phyloP scores from a whole-genome alignment of 2,329 filamentous ascomycete genomes.

The Colletotrichum aenigma region DNA sequence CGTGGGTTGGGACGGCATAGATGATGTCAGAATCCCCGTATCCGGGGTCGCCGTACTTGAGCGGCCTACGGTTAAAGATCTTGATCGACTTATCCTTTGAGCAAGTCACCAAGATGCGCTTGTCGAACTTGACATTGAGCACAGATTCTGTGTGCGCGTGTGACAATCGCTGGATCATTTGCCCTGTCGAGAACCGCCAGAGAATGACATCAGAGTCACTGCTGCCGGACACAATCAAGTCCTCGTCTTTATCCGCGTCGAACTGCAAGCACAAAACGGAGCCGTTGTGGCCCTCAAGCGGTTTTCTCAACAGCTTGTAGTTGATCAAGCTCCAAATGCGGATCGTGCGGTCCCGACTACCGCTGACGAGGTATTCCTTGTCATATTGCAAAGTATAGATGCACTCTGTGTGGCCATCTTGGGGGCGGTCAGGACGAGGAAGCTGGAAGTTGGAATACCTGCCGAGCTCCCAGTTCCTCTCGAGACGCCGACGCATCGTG shows the following conservation, averaged over 20 bases:
- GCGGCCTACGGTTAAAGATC: constrained; percentile 82
- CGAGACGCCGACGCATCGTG: constrained; percentile 81
- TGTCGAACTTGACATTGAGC: constrained; percentile 90
- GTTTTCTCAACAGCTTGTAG: constrained; percentile 74
- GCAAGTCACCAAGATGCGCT: constrained; percentile 90
- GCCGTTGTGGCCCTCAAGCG: constrained; percentile 77
- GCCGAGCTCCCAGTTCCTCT: constrained; percentile 89
- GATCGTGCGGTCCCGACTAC: constrained; percentile 86
- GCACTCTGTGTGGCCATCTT: constrained; percentile 89
- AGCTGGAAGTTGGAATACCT: constrained; percentile 87
- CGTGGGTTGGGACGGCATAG: constrained; percentile 55
- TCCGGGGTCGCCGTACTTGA: constrained; percentile 65
- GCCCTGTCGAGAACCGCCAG: constrained; percentile 91
- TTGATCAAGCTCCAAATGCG: constrained; percentile 90
- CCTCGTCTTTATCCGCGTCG: constrained; percentile 84
- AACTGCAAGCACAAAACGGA: constrained; percentile 97
- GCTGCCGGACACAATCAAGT: constrained; percentile 93
- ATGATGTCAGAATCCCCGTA: constrained; percentile 49
- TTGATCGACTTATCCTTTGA: constrained; percentile 98
- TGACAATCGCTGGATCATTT: constrained; percentile 76
- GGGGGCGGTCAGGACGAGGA: constrained; percentile 78
- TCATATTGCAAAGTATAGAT: constrained; percentile 95
- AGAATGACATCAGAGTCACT: constrained; percentile 90
- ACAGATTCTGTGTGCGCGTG: constrained; percentile 89
- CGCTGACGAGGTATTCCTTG: constrained; percentile 85